Base-by-base conservation (phyloP, 345 rosid species). In the Moringa oleifera region DNA sequence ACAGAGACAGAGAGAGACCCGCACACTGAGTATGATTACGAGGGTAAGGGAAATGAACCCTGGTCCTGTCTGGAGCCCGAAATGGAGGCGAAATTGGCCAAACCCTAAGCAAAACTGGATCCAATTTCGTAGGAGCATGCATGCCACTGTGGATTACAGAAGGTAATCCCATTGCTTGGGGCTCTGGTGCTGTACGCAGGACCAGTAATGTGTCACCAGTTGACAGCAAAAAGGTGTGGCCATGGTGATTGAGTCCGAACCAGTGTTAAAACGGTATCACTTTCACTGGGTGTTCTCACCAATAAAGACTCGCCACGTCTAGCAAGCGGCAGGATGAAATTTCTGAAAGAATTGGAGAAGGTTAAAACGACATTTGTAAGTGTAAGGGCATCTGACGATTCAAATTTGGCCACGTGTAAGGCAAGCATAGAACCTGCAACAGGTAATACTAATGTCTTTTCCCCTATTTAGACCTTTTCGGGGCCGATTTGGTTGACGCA, bases 141-240 rank as follows among this genome's bases (percentile, higher is more conserved):
- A 78, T 33, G 62, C 82, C 62, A 66, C 62, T 73, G 71, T 79
- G 84, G 75, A 81, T 66, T 47, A 78, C 88, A 18, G 96, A 83
- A 79, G 97, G 77, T 55, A 85, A 68, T 60, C 83, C 78, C 96
- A 86, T 83, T 37, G 65, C 58, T 19, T 62, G 62, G 54, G 36
- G 64, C 17, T 20, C 16, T 11, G 0, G 6, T 15, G 12, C 37
- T 33, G n/a, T n/a, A 33, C 11, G 37, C 47, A 41, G 12, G 47
- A 41, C 6, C 12, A 41, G 47, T 15, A n/a, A 16, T 11, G 47
- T 41, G 47, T 33, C 37, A 11, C 47, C 47, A 41, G 12, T 41
- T 41, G 47, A 41, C 12, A 41, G 47, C 47, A 41, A 41, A 41
- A 41, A 41, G 12, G 12, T 41, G 13, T 7, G 47, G 47, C 12